Conservation (phyloP, 305 asterid genomes). For the Solanum hybrid region DNA sequence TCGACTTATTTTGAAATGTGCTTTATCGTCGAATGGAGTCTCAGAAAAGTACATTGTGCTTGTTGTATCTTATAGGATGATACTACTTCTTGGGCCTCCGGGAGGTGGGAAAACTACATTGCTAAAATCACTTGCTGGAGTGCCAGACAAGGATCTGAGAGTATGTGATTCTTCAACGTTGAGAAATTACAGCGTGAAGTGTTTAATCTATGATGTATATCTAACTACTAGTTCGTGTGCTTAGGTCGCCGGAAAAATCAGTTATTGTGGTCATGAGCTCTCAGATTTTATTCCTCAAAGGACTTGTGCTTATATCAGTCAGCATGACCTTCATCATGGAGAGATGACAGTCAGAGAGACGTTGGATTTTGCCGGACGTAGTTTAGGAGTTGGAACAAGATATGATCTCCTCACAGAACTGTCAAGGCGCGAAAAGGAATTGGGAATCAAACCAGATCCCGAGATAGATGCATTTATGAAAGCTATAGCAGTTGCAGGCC, state of each 20-base stretch:
- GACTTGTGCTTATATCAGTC: conserved; percentile 92
- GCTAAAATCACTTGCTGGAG: conserved; percentile 79
- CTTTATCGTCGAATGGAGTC: not conserved
- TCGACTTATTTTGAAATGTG: not conserved
- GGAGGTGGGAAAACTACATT: conserved; percentile 79
- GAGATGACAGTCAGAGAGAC: conserved; percentile 97
- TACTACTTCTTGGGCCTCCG: conserved; percentile 96
- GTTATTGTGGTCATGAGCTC: conserved; percentile 84
- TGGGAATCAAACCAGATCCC: conserved; percentile 87
- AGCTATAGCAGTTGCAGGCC: conserved; percentile 81
- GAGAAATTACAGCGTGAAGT: not conserved
- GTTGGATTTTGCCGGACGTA: conserved; percentile 73
- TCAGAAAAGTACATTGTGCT: not conserved
- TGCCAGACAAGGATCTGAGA: conserved; percentile 58
- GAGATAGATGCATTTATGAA: conserved; percentile 94
- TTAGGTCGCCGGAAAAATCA: conserved; percentile 61
- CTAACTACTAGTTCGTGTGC: not conserved
- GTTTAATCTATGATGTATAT: not conserved
- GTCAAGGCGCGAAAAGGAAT: conserved; percentile 71
- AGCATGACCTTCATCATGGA: conserved; percentile 88
- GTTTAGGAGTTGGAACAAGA: conserved; percentile 92
- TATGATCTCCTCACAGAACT: conserved; percentile 76
- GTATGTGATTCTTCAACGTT: conserved; percentile 27
- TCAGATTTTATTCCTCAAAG: conserved; percentile 82
- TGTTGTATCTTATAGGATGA: conserved; percentile 46